Evolutionary conservation across 1,139 yeast genomes (phyloP).

Genomic region (Magnusiomyces ingens): DNA sequence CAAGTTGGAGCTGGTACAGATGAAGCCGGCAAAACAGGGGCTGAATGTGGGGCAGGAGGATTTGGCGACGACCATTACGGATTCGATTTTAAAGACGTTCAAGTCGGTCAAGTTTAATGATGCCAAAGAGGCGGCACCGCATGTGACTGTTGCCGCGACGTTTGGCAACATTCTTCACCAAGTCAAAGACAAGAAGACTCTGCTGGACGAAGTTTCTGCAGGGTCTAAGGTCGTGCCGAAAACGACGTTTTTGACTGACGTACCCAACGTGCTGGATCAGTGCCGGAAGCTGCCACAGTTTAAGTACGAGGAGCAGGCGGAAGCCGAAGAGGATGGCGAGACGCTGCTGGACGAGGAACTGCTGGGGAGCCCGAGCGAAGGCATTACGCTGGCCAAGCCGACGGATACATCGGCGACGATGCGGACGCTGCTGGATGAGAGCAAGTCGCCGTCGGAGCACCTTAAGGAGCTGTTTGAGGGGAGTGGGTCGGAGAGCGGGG

Average conservation of each 20-base stretch:
- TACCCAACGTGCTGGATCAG: slow-evolving; percentile 27
- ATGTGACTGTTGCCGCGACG: slow-evolving; percentile 30
- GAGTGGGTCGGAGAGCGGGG: slow-evolving; percentile 4
- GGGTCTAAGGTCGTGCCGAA: slow-evolving; percentile 15
- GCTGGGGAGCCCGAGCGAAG: too few species aligned
- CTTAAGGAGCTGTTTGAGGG: slow-evolving; percentile 9
- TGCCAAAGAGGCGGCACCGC: not conserved
- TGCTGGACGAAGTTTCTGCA: not conserved
- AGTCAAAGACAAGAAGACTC: not conserved
- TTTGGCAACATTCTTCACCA: slow-evolving; percentile 30
- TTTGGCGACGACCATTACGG: slow-evolving; percentile 7
- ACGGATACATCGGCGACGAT: not conserved
- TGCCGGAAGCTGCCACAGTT: slow-evolving; percentile 27
- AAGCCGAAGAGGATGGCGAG: slow-evolving; percentile 6
- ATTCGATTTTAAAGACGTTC: slow-evolving; percentile 10
- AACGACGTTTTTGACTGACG: slow-evolving; percentile 26
- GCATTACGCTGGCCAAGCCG: too few species aligned
- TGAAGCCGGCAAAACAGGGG: too few species aligned
- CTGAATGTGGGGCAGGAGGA: too few species aligned
- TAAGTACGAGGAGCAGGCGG: slow-evolving; percentile 7
- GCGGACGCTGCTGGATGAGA: slow-evolving; percentile 3
- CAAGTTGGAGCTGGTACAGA: not conserved
- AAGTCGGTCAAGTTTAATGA: slow-evolving; percentile 2
- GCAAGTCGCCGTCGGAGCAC: slow-evolving; percentile 10
- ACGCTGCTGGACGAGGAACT: slow-evolving; percentile 4